A percentile compares a stretch with the other conserved stretches of the same genome.
These are phyloP conservation scores for Ceratobasidium sp. DNA, from an alignment of 1,284 basidiomycete species.

Conservation along the genomic window DNA sequence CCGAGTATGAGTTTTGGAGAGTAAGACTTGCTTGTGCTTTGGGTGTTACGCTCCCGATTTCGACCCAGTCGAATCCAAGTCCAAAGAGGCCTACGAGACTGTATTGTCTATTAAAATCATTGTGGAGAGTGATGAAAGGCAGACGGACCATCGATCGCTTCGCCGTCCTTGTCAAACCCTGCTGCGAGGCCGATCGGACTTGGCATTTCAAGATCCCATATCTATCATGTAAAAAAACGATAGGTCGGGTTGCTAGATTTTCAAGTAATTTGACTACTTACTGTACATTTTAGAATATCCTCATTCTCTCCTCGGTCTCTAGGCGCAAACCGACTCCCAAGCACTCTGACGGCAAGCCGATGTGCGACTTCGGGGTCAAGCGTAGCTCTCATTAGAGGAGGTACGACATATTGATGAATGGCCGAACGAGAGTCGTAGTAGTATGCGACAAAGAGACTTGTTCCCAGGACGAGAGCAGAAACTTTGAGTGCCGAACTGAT, in stretches of 20 bases:
- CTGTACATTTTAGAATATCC: slow-evolving; percentile 72
- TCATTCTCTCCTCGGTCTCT: slow-evolving; percentile 79
- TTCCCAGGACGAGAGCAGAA: slow-evolving; percentile 55
- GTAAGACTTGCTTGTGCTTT: slow-evolving; percentile 89
- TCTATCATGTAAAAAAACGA: slow-evolving; percentile 57
- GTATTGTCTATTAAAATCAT: not conserved
- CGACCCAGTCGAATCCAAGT: slow-evolving; percentile 97
- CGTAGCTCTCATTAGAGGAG: slow-evolving; percentile 71
- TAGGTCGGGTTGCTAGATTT: not conserved
- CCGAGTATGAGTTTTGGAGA: no score
- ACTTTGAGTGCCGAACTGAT: slow-evolving; percentile 26
- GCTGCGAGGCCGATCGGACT: slow-evolving; percentile 95
- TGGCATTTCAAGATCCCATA: slow-evolving; percentile 81
- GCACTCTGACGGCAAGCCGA: slow-evolving; percentile 80
- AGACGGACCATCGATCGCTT: slow-evolving; percentile 86
- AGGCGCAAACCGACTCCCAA: slow-evolving; percentile 78
- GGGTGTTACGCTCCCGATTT: slow-evolving; percentile 95
- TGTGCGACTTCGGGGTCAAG: slow-evolving; percentile 88
- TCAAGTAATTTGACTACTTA: slow-evolving; percentile 51
- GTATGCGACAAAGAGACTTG: slow-evolving; percentile 76
- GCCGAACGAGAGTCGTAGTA: slow-evolving; percentile 89
- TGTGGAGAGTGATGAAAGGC: slow-evolving; percentile 16
- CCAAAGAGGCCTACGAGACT: slow-evolving; percentile 75
- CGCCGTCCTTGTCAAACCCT: slow-evolving; percentile 97
- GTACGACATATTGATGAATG: slow-evolving; percentile 83